A percentile compares a stretch with the other conserved stretches of the same genome.
These are phyloP conservation scores for Populus alba DNA, from an alignment of 345 rosid genomes.

Conservation along the genomic window DNA sequence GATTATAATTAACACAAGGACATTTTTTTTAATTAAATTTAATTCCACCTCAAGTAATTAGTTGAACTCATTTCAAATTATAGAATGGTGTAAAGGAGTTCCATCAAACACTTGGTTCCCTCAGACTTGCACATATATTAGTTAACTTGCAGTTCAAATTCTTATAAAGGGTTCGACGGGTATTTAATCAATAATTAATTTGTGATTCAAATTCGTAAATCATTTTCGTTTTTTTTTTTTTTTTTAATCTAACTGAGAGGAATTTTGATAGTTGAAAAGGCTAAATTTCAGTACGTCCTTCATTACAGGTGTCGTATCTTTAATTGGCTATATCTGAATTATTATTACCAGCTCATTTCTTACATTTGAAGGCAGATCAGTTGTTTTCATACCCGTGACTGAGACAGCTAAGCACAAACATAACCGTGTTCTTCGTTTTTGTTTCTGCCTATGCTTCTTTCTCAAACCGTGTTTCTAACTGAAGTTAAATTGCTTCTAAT, in stretches of 20 bases:
- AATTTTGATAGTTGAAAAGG: too few relatives aligned
- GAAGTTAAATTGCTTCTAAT: not conserved
- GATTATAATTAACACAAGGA: too few relatives aligned
- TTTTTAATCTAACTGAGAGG: not conserved
- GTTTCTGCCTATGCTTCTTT: not conserved
- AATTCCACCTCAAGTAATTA: too few relatives aligned
- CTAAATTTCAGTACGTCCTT: too few relatives aligned
- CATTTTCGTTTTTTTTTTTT: too few relatives aligned
- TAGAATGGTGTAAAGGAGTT: not conserved
- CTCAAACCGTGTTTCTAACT: conserved; percentile 4
- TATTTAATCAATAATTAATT: too few relatives aligned
- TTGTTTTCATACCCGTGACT: not conserved
- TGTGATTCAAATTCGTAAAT: too few relatives aligned
- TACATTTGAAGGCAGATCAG: not conserved
- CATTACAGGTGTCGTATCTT: not conserved
- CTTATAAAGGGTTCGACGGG: not conserved
- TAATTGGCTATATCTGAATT: not conserved
- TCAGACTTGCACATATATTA: too few relatives aligned
- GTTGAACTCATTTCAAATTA: too few relatives aligned
- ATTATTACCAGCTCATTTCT: not conserved
- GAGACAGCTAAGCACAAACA: not conserved
- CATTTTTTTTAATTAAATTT: too few relatives aligned
- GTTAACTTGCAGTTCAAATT: not conserved
- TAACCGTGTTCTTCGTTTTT: not conserved
- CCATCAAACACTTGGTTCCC: not conserved